These are phyloP conservation scores for Mycena pura DNA, from an alignment of 768 basidiomycete species.

Conservation along the genomic window DNA sequence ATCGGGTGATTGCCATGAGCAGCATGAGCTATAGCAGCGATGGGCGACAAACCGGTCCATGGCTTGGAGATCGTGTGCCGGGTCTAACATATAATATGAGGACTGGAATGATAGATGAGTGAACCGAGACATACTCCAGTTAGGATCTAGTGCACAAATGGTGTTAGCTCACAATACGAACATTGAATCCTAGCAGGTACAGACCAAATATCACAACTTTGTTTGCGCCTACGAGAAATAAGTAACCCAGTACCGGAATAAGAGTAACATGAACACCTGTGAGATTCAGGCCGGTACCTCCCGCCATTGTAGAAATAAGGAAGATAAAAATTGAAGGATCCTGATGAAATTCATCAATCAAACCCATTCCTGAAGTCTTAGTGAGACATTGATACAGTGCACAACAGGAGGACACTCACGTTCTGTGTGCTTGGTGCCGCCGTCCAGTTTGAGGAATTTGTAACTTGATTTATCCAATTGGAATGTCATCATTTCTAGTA, in stretches of 20 bases:
- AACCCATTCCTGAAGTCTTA: slow-evolving; percentile 72
- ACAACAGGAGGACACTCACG: slow-evolving; percentile 52
- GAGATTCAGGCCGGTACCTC: slow-evolving; percentile 89
- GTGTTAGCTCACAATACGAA: not conserved
- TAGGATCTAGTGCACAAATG: slow-evolving; percentile 66
- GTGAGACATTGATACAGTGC: not conserved
- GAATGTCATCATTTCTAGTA: slow-evolving; percentile 85
- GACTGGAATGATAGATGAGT: not conserved
- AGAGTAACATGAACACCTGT: slow-evolving; percentile 47
- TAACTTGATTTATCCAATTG: slow-evolving; percentile 64
- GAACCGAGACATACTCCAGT: slow-evolving; percentile 80
- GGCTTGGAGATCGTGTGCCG: slow-evolving; percentile 92
- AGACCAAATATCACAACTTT: slow-evolving; percentile 91
- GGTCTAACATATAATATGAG: slow-evolving; percentile 60
- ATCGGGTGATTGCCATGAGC: no score
- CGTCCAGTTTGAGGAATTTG: slow-evolving; percentile 79
- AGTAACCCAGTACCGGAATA: not conserved
- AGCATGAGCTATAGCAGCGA: not conserved
- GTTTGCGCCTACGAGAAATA: slow-evolving; percentile 67
- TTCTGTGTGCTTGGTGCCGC: slow-evolving; percentile 68
- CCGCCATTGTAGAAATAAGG: slow-evolving; percentile 89
- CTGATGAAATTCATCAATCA: slow-evolving; percentile 84
- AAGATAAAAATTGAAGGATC: slow-evolving; percentile 80
- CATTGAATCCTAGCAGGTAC: not conserved
- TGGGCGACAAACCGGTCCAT: slow-evolving; percentile 65